Conservation (phyloP, 495 filamentous ascomycete species). For the Xylaria sp. region DNA sequence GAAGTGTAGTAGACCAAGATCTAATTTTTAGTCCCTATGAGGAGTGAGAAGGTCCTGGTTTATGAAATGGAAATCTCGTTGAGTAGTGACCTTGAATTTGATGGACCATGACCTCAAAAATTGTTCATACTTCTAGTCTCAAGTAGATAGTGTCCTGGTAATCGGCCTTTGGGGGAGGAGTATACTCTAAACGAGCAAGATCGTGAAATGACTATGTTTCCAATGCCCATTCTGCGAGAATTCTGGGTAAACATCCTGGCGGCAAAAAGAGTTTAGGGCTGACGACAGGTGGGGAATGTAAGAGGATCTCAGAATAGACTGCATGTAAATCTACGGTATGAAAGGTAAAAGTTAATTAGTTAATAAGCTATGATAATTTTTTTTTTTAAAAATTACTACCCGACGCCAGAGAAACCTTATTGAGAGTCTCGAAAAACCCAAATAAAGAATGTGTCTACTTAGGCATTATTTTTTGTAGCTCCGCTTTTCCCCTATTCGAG, state of each 20-base stretch:
- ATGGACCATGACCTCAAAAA: too few relatives aligned
- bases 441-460: neutral
- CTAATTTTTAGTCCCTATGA: too few relatives aligned
- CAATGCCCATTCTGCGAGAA: too few relatives aligned
- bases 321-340: neutral
- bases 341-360: too few relatives aligned
- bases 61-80: too few relatives aligned
- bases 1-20: too few relatives aligned
- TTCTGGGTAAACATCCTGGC: neutral
- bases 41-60: too few relatives aligned
- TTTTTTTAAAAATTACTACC: neutral
- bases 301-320: neutral
- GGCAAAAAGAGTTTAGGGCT: neutral
- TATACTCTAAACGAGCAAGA: neutral
- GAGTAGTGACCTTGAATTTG: too few relatives aligned
- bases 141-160: neutral
- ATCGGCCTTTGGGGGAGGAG: neutral
- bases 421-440: neutral
- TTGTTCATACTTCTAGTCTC: neutral
- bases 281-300: neutral
- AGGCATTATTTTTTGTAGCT: neutral
- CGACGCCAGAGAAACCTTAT: slow-evolving; percentile 9
- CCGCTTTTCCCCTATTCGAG: neutral
- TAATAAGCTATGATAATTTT: too few relatives aligned
- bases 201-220: neutral